Base-by-base conservation (phyloP, 495 filamentous ascomycete species). In the Neurospora sp. region DNA sequence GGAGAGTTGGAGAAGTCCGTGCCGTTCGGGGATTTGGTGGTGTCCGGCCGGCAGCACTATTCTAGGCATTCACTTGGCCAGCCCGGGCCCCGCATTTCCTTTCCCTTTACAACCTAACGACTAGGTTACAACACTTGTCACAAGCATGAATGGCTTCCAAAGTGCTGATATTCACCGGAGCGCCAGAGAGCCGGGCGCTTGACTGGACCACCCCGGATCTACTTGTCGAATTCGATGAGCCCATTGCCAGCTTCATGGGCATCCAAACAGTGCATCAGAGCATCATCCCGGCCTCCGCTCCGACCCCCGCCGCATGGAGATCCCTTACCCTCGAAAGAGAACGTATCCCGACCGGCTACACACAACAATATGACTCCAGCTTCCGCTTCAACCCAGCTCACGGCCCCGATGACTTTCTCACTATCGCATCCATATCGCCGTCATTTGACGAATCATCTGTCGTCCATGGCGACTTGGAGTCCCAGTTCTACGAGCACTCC, bases 401-500 rank as follows among this genome's bases (percentile, higher is more conserved):
- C 44, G 54, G 46, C 10, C 75, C 70, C 5, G 69, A 84, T n/a
- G 78, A 77, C 16, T 91, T 91, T 76, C 82, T 91, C 71, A 84
- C 81, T 3, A 82, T 84, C 27, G 73, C 81, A 23, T 81, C 86
- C 72, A 70, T 75, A 37, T 84, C 79, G 23, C 23, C 5, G 0
- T 62, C 54, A 18, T 23, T 83, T 84, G 70, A 77, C 74, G 46
- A 77, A 73, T 62, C 74, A 76, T 72, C 77, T 71, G 72, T 70
- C 48, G 78, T 75, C 7, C 73, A 72, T 41, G 73, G 59, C 39
- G 76, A 83, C 10, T 40, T 79, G 38, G 69, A 81, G 54, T 81
- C 89, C 6, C 86, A 89, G 73, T 93, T 93, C 77, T 92, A 93
- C 77, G 88, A 93, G 74, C 89, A 92, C 77, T 94, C 92, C 0